Evolutionary conservation across 495 filamentous ascomycete species (phyloP), one percentile per base, ranked within the genome.

Genomic region (Podospora bellae-mahoneyi): DNA sequence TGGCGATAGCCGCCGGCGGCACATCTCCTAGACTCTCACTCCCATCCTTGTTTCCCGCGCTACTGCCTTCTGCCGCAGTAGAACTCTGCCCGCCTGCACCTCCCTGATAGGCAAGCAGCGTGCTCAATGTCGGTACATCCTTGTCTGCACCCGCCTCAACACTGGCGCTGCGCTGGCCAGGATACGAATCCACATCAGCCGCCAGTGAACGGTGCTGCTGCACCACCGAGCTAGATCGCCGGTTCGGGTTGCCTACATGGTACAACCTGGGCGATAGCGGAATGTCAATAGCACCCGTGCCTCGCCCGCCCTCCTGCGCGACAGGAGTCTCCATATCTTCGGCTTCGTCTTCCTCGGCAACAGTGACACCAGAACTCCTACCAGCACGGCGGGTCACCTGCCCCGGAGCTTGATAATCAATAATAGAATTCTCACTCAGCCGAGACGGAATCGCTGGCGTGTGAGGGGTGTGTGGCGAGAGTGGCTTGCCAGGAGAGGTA

Each of bases 401-500:
- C 2, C 39, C 39, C 48, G 66, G 71, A 18, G 82, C 77, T 28
- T 84, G 79, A 72, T 94, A 92, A 73, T 92, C 90, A n/a, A 90
- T 87, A 63, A 92, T 91, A 64, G 90, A 93, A 72, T 92, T 90
- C 70, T 93, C 93, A 75, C 92, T 96, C 58, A 98, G 78, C n/a
- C 94, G 87, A 20, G 93, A 97, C 44, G 94, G 93, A 59, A 97
- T 91, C 19, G 94, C 92, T 4, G 94, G 94, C 5, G 92, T 97
- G 72, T 97, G 94, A 9, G 94, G 94, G 0, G 94, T 97, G 77
- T 97, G 94, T 13, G 94, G 94, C 2, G 92, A 96, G 60, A 96
- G 84, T 1, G 94, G 92, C 71, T 97, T 98, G 64, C 93, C 93
- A 6, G 92, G 93, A 3, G 93, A 96, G 2, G 94, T 94, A 4